Evolutionary conservation across 179 eudicot genomes (phyloP), one percentile per base, ranked within the genome.

Genomic region (Spergularia azorica): DNA sequence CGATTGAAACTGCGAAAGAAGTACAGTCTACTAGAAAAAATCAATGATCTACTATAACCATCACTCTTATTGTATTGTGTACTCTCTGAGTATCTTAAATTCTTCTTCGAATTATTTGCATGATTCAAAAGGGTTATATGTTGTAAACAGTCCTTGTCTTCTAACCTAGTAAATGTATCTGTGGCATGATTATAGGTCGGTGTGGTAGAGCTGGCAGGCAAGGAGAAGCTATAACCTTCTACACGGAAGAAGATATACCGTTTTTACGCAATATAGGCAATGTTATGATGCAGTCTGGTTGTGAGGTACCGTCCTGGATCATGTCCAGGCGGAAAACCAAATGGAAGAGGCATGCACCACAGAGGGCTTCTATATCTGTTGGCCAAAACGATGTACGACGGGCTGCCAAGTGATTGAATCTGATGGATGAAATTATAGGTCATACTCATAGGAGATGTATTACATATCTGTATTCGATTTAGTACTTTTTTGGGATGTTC

Each of bases 121-220:
- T 26, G 32, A 0, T 26, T 26, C 48, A 43, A 43, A 43, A 43
- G 48, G 48, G 48, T 26, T 0, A 43, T 0, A 43, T 43, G 48
- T 43, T 26, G 32, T 26, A 26, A 2, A 26, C 0, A 26, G 48
- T 43, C 5, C 32, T 67, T 26, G 41, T 21, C 56, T 32, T 50
- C 57, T 68, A 39, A 50, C 71, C 32, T 17, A 46, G 7, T 68
- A 17, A 43, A 32, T 18, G 73, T 36, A 5, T 52, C 61, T 1
- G 18, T 70, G 73, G 38, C 52, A 18, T 46, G 10, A 17, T 26
- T 66, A 17, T 72, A 95, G 98, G 99, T 59, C 97, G 99, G 50
- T 85, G 85, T 32, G 99, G 99, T 57, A 86, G 99, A 83, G 99
- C 99, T 13, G 99, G 97, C 77, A 91, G 99, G 84, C 84, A 82